Base-by-base conservation (phyloP, 768 basidiomycete species). In the Xerocomellus dryophilus region DNA sequence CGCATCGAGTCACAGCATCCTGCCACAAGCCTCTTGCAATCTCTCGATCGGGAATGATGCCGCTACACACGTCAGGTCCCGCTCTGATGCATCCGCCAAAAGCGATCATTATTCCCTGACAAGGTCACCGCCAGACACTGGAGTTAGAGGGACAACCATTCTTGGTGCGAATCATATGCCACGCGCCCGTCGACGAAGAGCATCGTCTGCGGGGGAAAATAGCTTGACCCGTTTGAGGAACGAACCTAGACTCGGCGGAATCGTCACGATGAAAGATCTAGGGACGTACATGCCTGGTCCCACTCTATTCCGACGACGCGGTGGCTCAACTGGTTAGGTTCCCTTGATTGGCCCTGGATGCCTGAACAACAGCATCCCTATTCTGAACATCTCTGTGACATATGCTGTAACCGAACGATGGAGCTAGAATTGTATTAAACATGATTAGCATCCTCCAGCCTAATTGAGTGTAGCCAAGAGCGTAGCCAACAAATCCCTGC, bases 181-280 rank as follows among this genome's bases (percentile, higher is more conserved):
- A 11, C 60, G 59, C 25, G 20, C 51, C 10, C 73, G 71, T 38
- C 71, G 75, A 54, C 70, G 76, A 42, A 71, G 79, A 53, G 76
- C 79, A 18, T 80, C 79, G 4, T 79, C 78, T 47, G 79, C 73
- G 10, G 78, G 75, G 23, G 79, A 80, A 61, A 60, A 63, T 40
- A 56, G 65, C 23, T 50, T 65, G 51, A 17, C 29, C 18, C 34
- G 47, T 39, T 42, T 35, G 43, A 44, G 29, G 18, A 41, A 47
- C 25, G 50, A 50, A n/a, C 23, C 47, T 8, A 25, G 47, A 15
- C 54, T 27, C 5, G 31, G 52, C 43, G 51, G 51, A 25, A 38
- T 56, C 17, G 17, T 42, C 18, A 36, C 36, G 36, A n/a, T 18
- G 36, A 20, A n/a, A 31, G n/a, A 32, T n/a, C n/a, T n/a, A n/a